A percentile compares a stretch with the other conserved stretches of the same genome.
Conservation (phyloP, 768 basidiomycete species). For the Sarcodon sp. region DNA sequence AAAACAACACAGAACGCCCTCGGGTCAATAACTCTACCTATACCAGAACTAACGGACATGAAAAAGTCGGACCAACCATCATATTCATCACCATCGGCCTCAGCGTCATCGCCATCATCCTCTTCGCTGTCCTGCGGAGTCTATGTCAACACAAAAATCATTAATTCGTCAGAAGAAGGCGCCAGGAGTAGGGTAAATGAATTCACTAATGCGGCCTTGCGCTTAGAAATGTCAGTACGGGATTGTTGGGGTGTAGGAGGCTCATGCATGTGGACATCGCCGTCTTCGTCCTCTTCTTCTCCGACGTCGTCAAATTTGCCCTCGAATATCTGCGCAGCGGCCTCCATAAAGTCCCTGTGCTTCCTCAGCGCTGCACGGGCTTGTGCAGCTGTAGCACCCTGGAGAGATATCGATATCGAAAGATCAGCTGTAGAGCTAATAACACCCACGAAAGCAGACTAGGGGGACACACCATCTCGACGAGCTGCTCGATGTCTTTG, state of each 20-base stretch:
- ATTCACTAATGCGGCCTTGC: constrained; percentile 14
- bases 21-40: constrained; percentile 5
- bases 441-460: neutral
- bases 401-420: neutral
- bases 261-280: constrained; percentile 11
- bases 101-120: constrained; percentile 34
- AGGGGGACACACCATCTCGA: constrained; percentile 18
- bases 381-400: constrained; percentile 79
- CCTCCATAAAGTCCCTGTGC: constrained; percentile 85
- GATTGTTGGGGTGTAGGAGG: neutral
- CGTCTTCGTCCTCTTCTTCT: constrained; percentile 42
- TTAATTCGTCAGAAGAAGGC: neutral
- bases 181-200: constrained; percentile 3
- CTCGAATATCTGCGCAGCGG: constrained; percentile 76
- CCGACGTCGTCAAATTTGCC: constrained; percentile 73
- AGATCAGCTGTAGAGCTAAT: neutral
- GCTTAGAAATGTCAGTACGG: constrained; percentile 3
- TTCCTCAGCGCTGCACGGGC: constrained; percentile 74
- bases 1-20: neutral
- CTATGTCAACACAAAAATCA: constrained; percentile 18
- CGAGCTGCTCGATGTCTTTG: constrained; percentile 19
- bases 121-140: constrained; percentile 45
- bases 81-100: constrained; percentile 31
- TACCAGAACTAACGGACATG: constrained; percentile 9
- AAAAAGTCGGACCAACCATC: constrained; percentile 34